Conservation (phyloP, 768 basidiomycete genomes). For the Tremella yokohamensis region DNA sequence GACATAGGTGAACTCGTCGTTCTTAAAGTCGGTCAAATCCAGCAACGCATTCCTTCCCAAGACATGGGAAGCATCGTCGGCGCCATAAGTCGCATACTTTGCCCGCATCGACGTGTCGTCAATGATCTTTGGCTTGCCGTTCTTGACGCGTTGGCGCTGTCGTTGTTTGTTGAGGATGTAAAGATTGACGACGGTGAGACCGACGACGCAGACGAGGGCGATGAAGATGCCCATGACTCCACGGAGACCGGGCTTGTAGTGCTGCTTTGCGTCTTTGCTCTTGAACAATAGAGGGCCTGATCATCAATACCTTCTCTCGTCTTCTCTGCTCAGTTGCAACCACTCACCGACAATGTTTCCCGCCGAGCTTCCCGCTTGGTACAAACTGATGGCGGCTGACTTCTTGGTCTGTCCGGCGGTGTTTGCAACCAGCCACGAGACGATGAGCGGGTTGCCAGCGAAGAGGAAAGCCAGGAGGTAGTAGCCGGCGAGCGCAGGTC, state of each 20-base stretch:
- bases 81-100: constrained; percentile 29
- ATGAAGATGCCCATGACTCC: constrained; percentile 42
- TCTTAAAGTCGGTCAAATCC: constrained; percentile 33
- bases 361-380: constrained; percentile 33
- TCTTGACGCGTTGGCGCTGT: constrained; percentile 36
- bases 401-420: constrained; percentile 46
- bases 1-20: constrained; percentile 43
- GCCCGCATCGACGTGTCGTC: constrained; percentile 34
- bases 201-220: constrained; percentile 28
- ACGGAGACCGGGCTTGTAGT: constrained; percentile 37
- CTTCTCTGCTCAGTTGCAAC: no score
- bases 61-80: constrained; percentile 8
- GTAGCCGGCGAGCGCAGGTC: constrained; percentile 45
- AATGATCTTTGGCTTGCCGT: constrained; percentile 46
- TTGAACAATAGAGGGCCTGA: constrained; percentile 47
- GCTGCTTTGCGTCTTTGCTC: constrained; percentile 29
- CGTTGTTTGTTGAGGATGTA: constrained; percentile 39
- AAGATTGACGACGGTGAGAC: constrained; percentile 30
- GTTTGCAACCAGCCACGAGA: constrained; percentile 49
- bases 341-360: constrained; percentile 20
- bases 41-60: constrained; percentile 4
- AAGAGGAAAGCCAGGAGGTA: constrained; percentile 49
- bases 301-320: no score
- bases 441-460: constrained; percentile 48
- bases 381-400: constrained; percentile 29